phyloP scores from a whole-genome alignment of 768 basidiomycete genomes.

The Rhodosporidiobolus odoratus region DNA sequence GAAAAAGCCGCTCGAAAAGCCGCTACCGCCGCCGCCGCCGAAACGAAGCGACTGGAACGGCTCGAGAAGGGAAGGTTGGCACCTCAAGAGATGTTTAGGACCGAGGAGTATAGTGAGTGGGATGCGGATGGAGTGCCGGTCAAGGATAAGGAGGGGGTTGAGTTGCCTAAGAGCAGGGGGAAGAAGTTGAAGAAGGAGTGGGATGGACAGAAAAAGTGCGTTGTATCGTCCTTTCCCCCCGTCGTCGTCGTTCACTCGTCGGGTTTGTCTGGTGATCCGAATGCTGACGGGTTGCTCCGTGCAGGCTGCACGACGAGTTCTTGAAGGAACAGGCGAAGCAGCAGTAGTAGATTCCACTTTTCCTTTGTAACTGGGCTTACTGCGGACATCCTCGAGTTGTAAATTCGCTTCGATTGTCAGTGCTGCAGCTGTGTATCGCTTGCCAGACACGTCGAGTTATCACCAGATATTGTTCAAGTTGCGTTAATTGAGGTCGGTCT shows the following conservation, averaged over 20 bases:
- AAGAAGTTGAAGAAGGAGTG: constrained; percentile 76
- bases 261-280: not conserved
- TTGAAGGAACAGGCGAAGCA: constrained; percentile 25
- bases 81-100: constrained; percentile 76
- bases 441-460: no score
- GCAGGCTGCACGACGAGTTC: constrained; percentile 36
- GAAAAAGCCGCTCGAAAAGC: constrained; percentile 65
- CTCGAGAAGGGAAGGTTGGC: constrained; percentile 76
- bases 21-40: constrained; percentile 54
- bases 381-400: not conserved
- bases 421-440: no score
- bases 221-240: not conserved
- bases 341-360: not conserved
- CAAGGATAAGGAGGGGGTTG: constrained; percentile 76
- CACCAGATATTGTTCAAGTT: no score
- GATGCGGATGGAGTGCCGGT: constrained; percentile 76
- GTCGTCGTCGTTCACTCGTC: not conserved
- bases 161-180: constrained; percentile 68
- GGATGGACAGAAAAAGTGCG: constrained; percentile 61
- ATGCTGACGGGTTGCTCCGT: not conserved
- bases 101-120: constrained; percentile 72
- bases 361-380: no score
- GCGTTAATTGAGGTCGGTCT: no score
- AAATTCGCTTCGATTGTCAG: not conserved
- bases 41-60: constrained; percentile 55